phyloP scores from a whole-genome alignment of 2,329 filamentous ascomycete species.

The Pseudonectria buxi region DNA sequence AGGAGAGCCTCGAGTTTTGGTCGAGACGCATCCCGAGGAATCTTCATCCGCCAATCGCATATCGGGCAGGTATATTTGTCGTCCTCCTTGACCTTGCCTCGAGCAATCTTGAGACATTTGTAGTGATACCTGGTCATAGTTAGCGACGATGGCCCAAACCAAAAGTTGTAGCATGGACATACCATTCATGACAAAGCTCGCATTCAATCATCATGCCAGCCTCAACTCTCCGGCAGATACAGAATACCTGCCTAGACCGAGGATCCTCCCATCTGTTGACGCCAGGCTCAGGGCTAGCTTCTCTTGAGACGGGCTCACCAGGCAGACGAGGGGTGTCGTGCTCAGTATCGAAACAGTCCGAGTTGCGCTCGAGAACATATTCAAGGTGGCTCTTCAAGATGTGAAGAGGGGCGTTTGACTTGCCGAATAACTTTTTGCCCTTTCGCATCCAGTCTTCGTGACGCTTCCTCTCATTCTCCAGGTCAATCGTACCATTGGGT shows the following conservation, averaged over 20 bases:
- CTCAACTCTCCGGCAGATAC: constrained; percentile 87
- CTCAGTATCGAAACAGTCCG: constrained; percentile 82
- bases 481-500: constrained; percentile 79
- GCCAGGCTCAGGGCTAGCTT: constrained; percentile 55
- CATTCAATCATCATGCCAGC: constrained; percentile 99
- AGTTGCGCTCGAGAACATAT: constrained; percentile 82
- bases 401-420: constrained; percentile 93
- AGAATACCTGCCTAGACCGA: constrained; percentile 76
- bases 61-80: constrained; percentile 98
- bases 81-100: constrained; percentile 96
- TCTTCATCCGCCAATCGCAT: constrained; percentile 95
- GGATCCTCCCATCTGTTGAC: constrained; percentile 53
- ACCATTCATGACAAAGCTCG: constrained; percentile 97
- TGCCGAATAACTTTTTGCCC: constrained; percentile 95
- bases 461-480: constrained; percentile 88
- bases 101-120: constrained; percentile 94
- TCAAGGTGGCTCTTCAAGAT: constrained; percentile 94
- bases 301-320: constrained; percentile 84
- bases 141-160: background rate
- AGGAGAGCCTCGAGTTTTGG: constrained; percentile 90
- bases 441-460: constrained; percentile 99
- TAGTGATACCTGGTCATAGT: constrained; percentile 72
- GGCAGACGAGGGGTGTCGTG: constrained; percentile 81
- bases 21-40: constrained; percentile 89
- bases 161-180: constrained; percentile 27